phyloP scores from a whole-genome alignment of 768 basidiomycete genomes.

The Boletus reticulatus region DNA sequence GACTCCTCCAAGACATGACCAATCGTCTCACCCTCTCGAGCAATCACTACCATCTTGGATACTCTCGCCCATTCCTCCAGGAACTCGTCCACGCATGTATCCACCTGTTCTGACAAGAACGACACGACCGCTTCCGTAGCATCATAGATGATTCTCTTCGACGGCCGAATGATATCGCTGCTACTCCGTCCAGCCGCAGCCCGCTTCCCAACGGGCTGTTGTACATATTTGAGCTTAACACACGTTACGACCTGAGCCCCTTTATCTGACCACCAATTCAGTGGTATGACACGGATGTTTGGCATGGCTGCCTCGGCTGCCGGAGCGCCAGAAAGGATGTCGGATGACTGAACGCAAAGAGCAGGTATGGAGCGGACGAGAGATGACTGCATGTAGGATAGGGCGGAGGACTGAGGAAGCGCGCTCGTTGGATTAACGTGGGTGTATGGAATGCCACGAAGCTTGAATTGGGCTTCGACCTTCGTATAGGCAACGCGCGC shows the following conservation, averaged over 20 bases:
- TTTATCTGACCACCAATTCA: conserved; percentile 89
- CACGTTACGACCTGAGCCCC: conserved; percentile 83
- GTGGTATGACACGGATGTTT: conserved; percentile 83
- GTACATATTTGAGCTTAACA: conserved; percentile 88
- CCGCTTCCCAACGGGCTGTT: conserved; percentile 75
- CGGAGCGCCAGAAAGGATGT: conserved; percentile 79
- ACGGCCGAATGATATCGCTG: conserved; percentile 69
- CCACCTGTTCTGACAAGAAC: conserved; percentile 82
- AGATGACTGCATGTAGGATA: conserved; percentile 64
- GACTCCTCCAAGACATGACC: not conserved
- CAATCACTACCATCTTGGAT: conserved; percentile 92
- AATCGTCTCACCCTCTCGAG: conserved; percentile 68
- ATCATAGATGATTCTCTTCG: conserved; percentile 87
- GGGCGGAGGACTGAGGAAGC: conserved; percentile 40
- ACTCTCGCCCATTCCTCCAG: conserved; percentile 91
- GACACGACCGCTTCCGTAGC: conserved; percentile 85
- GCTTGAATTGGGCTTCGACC: conserved; percentile 85
- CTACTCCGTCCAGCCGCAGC: conserved; percentile 51
- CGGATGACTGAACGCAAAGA: conserved; percentile 76
- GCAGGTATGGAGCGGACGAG: conserved; percentile 78
- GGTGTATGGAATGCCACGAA: conserved; percentile 73
- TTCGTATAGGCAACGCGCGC: conserved; percentile 89
- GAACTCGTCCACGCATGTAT: conserved; percentile 88
- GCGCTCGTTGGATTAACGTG: conserved; percentile 62
- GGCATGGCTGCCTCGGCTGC: conserved; percentile 93